Percentiles rank a stretch among this genome's conserved stretches.
Conservation (phyloP, 805 yeast species). For the Lachancea dasiensis region DNA sequence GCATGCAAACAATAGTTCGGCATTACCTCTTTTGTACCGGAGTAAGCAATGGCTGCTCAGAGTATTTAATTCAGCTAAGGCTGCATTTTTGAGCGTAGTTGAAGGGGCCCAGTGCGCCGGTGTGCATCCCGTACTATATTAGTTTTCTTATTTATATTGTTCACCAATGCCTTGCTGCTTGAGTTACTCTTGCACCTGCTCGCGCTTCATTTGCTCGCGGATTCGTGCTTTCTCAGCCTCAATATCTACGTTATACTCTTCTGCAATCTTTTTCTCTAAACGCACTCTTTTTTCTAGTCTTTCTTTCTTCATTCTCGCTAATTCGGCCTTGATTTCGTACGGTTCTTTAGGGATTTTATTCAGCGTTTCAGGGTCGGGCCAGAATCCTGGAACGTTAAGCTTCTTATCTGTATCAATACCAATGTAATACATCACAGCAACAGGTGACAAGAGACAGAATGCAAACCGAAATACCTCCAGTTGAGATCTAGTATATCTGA, state of each 20-base stretch:
- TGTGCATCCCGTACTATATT: too few species aligned
- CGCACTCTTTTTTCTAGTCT: constrained; percentile 65
- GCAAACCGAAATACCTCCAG: constrained; percentile 61
- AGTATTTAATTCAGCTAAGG: too few species aligned
- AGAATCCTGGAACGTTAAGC: constrained; percentile 86
- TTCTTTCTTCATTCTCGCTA: constrained; percentile 79
- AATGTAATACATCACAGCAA: constrained; percentile 86
- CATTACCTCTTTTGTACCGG: too few species aligned
- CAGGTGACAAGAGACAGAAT: constrained; percentile 79
- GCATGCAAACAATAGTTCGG: too few species aligned
- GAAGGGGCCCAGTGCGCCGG: too few species aligned
- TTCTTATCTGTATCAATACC: constrained; percentile 87
- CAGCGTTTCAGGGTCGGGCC: constrained; percentile 94
- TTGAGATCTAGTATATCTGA: constrained; percentile 42
- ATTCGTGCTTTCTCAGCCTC: constrained; percentile 40
- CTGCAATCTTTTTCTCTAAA: constrained; percentile 64
- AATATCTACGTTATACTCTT: constrained; percentile 55
- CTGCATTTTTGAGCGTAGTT: too few species aligned
- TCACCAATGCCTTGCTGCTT: too few species aligned
- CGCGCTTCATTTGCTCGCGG: constrained; percentile 16
- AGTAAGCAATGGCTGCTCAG: too few species aligned
- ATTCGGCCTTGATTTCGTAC: constrained; percentile 83
- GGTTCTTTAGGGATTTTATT: constrained; percentile 92
- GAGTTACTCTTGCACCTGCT: not conserved
- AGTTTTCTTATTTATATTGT: too few species aligned